These are phyloP conservation scores for Theileria sp. DNA, from an alignment of 169 alveolate genomes.

Conservation along the genomic window DNA sequence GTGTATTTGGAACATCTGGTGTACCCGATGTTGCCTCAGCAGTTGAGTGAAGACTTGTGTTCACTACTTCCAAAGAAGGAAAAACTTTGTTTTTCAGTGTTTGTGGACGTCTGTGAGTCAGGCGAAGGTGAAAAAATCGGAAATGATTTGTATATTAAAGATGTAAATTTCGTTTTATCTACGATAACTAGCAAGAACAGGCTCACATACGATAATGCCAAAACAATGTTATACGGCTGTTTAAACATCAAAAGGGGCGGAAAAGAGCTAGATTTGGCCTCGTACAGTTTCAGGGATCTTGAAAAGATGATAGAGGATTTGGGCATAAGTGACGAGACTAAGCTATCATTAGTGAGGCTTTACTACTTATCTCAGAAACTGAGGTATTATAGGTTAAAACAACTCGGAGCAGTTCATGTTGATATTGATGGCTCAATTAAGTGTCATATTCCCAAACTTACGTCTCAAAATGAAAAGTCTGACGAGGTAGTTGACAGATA, in stretches of 20 bases:
- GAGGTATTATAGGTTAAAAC: constrained; percentile 45
- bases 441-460: constrained; percentile 59
- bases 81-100: constrained; percentile 83
- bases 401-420: constrained; percentile 61
- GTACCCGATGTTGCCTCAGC: constrained; percentile 87
- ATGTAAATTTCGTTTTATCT: constrained; percentile 28
- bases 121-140: constrained; percentile 49
- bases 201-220: constrained; percentile 57
- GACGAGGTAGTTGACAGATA: not conserved
- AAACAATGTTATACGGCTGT: constrained; percentile 28
- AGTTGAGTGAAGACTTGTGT: constrained; percentile 84
- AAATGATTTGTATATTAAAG: constrained; percentile 33
- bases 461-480: not conserved
- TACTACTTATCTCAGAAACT: constrained; percentile 53
- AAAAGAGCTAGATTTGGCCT: constrained; percentile 8
- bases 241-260: constrained; percentile 2
- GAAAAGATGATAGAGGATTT: constrained; percentile 14
- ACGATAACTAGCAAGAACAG: constrained; percentile 39
- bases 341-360: constrained; percentile 28
- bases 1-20: constrained; percentile 82
- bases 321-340: constrained; percentile 3
- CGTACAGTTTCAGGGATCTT: constrained; percentile 11
- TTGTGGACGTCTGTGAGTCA: constrained; percentile 72
- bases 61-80: constrained; percentile 83
- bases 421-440: constrained; percentile 49